Percentiles rank a stretch among this genome's conserved stretches.
Conservation (phyloP, 2,329 filamentous ascomycete species). For the Hypoxylon sp. region DNA sequence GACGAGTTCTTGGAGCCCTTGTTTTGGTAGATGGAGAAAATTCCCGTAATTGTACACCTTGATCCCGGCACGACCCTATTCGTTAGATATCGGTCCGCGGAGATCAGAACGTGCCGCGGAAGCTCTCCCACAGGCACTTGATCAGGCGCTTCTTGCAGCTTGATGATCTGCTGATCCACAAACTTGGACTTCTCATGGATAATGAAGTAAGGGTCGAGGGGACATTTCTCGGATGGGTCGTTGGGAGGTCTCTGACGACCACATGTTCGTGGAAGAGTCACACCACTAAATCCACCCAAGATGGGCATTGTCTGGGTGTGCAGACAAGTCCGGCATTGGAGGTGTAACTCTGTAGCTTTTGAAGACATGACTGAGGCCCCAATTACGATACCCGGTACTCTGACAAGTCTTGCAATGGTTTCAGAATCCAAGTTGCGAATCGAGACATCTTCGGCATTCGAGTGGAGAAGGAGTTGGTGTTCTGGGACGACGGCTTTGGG, state of each 20-base stretch:
- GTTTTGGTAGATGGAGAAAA: constrained; percentile 97
- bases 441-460: constrained; percentile 87
- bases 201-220: constrained; percentile 95
- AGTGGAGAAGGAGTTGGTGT: constrained; percentile 95
- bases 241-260: constrained; percentile 71
- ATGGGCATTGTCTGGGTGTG: constrained; percentile 78
- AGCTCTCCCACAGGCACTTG: constrained; percentile 97
- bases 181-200: constrained; percentile 94
- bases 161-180: constrained; percentile 97
- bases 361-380: constrained; percentile 96
- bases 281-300: constrained; percentile 86
- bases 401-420: constrained; percentile 92
- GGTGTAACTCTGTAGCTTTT: constrained; percentile 87
- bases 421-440: constrained; percentile 94
- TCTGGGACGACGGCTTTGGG: constrained; percentile 78
- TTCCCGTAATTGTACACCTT: constrained; percentile 93
- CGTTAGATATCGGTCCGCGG: constrained; percentile 94
- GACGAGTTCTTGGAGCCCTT: constrained; percentile 85
- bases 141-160: constrained; percentile 96
- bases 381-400: constrained; percentile 97
- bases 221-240: constrained; percentile 80
- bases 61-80: constrained; percentile 97
- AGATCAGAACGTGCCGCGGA: constrained; percentile 93
- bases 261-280: constrained; percentile 86
- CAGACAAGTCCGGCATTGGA: constrained; percentile 90